Conservation (phyloP, 2,329 filamentous ascomycete species). For the Dactylellina drechsleri region DNA sequence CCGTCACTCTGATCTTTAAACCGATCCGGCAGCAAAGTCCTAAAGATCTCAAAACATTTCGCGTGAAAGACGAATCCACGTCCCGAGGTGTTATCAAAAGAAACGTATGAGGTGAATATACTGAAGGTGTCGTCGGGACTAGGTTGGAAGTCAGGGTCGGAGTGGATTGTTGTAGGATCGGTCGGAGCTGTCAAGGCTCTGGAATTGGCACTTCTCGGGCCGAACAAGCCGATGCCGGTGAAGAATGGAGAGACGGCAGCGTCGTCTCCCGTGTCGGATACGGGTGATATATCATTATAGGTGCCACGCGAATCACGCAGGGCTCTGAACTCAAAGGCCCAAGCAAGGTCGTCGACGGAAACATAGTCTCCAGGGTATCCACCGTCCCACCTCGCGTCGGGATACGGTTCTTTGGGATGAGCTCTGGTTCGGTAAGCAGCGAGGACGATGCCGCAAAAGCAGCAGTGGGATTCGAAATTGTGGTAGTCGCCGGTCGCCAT, state of each 20-base stretch:
- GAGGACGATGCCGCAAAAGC: conserved; percentile 51
- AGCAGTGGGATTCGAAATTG: conserved; percentile 53
- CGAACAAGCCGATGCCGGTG: conserved; percentile 48
- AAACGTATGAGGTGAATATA: conserved; percentile 51
- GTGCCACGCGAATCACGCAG: conserved; percentile 52
- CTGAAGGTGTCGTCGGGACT: conserved; percentile 47
- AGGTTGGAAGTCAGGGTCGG: conserved; percentile 40
- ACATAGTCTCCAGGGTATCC: conserved; percentile 52
- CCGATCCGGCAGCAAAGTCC: conserved; percentile 41
- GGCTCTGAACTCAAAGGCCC: conserved; percentile 53
- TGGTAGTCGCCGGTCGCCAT: conserved; percentile 49
- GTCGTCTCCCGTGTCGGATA: conserved; percentile 40
- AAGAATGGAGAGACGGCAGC: conserved; percentile 44
- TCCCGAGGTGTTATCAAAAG: conserved; percentile 50
- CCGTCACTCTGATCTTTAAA: conserved; percentile 43
- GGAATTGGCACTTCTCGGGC: conserved; percentile 42
- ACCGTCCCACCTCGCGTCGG: conserved; percentile 52
- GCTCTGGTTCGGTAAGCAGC: conserved; percentile 50
- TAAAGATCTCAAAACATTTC: conserved; percentile 52
- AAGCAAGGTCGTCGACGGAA: conserved; percentile 46
- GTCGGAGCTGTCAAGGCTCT: conserved; percentile 46
- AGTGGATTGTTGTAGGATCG: conserved; percentile 38
- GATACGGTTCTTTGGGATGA: conserved; percentile 44
- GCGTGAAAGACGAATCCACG: conserved; percentile 52
- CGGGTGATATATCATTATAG: conserved; percentile 33